Evolutionary conservation across 495 filamentous ascomycete species (phyloP).

Genomic region (Platismatia glauca): DNA sequence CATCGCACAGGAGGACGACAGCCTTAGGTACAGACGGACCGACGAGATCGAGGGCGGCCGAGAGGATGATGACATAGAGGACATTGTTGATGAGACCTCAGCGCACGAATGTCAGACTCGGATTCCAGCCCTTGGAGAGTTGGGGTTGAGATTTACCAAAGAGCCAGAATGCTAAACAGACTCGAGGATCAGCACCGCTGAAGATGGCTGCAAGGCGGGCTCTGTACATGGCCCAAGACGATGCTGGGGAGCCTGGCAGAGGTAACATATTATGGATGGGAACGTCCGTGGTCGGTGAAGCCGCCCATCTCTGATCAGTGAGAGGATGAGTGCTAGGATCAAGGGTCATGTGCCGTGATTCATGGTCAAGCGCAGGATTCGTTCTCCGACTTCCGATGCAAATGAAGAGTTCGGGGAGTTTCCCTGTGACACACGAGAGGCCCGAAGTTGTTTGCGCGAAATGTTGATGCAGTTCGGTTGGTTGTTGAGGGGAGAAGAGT

Average conservation of each 20-base stretch:
- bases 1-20: conserved; percentile 85
- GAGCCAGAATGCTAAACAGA: conserved; percentile 61
- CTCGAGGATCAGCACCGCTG: conserved; percentile 57
- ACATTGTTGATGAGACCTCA: conserved; percentile 94
- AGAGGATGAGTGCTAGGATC: not conserved
- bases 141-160: conserved; percentile 5
- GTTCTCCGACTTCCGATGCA: too few species aligned
- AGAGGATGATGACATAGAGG: conserved; percentile 93
- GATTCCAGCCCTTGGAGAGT: not conserved
- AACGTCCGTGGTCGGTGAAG: not conserved
- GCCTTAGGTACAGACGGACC: conserved; percentile 77
- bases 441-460: too few species aligned
- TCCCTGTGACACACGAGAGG: too few species aligned
- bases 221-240: conserved; percentile 62
- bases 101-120: not conserved
- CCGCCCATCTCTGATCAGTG: not conserved
- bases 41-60: conserved; percentile 92
- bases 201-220: conserved; percentile 56
- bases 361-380: not conserved
- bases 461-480: not conserved
- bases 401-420: too few species aligned
- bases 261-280: conserved; percentile 41
- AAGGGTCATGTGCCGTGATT: conserved; percentile 1
- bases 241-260: conserved; percentile 63
- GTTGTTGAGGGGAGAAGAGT: not conserved